These are phyloP conservation scores for Trypanosoma brucei DNA, from an alignment of 208 protist species.

Conservation along the genomic window DNA sequence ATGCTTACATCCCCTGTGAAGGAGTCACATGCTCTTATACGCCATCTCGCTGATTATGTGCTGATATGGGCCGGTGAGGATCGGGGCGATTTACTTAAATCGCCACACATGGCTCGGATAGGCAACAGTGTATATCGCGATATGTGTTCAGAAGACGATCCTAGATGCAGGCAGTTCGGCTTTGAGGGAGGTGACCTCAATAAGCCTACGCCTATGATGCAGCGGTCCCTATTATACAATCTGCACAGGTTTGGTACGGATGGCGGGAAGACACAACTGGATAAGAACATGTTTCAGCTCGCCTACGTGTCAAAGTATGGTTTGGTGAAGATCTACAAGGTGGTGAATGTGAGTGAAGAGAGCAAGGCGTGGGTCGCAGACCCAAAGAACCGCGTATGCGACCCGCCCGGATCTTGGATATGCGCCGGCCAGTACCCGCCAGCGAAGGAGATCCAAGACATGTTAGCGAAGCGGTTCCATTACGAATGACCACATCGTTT, in stretches of 20 bases:
- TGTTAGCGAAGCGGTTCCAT: slow-evolving; percentile 50
- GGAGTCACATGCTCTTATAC: slow-evolving; percentile 88
- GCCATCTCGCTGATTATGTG: slow-evolving; percentile 96
- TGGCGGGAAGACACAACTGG: slow-evolving; percentile 5
- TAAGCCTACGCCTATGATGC: slow-evolving; percentile 43
- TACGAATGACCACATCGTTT: slow-evolving; percentile 50
- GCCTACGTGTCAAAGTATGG: slow-evolving; percentile 94
- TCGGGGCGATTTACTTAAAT: slow-evolving; percentile 51
- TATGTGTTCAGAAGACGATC: slow-evolving; percentile 63
- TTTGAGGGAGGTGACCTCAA: slow-evolving; percentile 23
- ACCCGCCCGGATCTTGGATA: slow-evolving; percentile 52
- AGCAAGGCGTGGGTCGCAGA: slow-evolving; percentile 61
- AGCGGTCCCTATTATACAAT: slow-evolving; percentile 57
- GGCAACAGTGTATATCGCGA: slow-evolving; percentile 76
- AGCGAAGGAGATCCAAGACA: slow-evolving; percentile 58
- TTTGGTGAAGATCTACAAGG: slow-evolving; percentile 96
- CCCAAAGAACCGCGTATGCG: slow-evolving; percentile 46
- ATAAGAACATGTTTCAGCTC: slow-evolving; percentile 53
- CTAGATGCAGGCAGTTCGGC: too few species aligned
- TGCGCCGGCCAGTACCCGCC: slow-evolving; percentile 73
- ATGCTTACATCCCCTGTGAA: slow-evolving; percentile 82
- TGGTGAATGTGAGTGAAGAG: slow-evolving; percentile 79
- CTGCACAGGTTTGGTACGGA: slow-evolving; percentile 24
- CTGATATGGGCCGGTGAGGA: slow-evolving; percentile 66
- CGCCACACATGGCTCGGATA: slow-evolving; percentile 52